A percentile compares a stretch with the other conserved stretches of the same genome.
Conservation (phyloP, 352 stramenopile genomes). For the Achlya hypogyna region DNA sequence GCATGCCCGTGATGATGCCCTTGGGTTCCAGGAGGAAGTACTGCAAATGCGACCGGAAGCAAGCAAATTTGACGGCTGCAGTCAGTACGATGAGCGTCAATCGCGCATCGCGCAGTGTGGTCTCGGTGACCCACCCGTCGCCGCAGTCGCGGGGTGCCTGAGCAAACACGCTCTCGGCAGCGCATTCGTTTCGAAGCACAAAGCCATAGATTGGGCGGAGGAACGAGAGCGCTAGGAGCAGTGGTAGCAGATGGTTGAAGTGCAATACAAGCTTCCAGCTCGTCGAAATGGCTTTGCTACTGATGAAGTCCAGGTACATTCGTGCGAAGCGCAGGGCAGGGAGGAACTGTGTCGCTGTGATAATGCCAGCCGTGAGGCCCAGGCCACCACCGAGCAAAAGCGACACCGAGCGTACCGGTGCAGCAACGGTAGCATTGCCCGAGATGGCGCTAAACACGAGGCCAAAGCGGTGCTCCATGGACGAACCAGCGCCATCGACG, state of each 20-base stretch:
- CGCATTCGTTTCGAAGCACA: conserved; percentile 27
- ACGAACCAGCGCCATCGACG: conserved; percentile 20
- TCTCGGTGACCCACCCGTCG: conserved; percentile 33
- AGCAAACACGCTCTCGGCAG: background rate
- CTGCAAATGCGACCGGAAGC: conserved; percentile 59
- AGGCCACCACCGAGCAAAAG: conserved; percentile 22
- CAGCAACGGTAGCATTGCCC: conserved; percentile 23
- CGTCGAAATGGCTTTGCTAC: conserved; percentile 27
- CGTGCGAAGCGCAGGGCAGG: conserved; percentile 66
- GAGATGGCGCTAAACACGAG: conserved; percentile 36
- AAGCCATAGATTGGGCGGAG: conserved; percentile 40
- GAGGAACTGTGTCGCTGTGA: conserved; percentile 55
- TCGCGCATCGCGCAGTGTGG: conserved; percentile 42
- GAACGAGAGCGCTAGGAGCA: conserved; percentile 47
- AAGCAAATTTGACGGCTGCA: conserved; percentile 38
- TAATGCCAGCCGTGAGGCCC: conserved; percentile 34
- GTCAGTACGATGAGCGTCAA: conserved; percentile 42
- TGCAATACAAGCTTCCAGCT: conserved; percentile 47
- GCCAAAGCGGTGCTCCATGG: conserved; percentile 31
- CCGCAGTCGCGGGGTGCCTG: conserved; percentile 39
- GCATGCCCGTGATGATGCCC: conserved; percentile 48
- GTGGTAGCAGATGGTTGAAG: conserved; percentile 55
- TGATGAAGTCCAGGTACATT: conserved; percentile 68
- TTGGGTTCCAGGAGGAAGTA: conserved; percentile 69
- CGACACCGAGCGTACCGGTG: conserved; percentile 12